A percentile compares a stretch with the other conserved stretches of the same genome.
Conservation (phyloP, 2,329 filamentous ascomycete genomes). For the Fusarium beomiforme region DNA sequence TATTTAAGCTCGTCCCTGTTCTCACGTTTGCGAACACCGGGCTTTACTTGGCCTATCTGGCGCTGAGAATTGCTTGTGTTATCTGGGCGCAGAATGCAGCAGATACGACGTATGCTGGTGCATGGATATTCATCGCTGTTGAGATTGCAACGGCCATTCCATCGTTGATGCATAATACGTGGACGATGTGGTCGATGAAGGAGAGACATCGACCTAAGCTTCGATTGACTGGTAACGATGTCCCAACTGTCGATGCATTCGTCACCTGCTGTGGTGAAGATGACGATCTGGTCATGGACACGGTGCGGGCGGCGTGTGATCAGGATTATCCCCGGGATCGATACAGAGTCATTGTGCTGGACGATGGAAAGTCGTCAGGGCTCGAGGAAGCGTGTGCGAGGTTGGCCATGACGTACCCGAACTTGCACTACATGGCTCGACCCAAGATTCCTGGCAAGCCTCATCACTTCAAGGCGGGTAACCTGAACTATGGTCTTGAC, state of each 20-base stretch:
- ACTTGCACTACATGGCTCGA: constrained; percentile 64
- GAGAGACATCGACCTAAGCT: constrained; percentile 64
- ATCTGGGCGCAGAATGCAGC: constrained; percentile 58
- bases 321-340: constrained; percentile 64
- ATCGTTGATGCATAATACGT: constrained; percentile 65
- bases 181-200: constrained; percentile 67
- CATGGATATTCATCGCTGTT: constrained; percentile 67
- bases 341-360: constrained; percentile 65
- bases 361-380: constrained; percentile 60
- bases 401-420: constrained; percentile 54
- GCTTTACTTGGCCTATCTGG: constrained; percentile 61
- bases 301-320: constrained; percentile 63
- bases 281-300: constrained; percentile 65
- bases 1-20: constrained; percentile 52
- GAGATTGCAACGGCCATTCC: constrained; percentile 65
- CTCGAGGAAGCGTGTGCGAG: constrained; percentile 54
- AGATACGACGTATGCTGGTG: constrained; percentile 55
- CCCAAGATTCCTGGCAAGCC: constrained; percentile 59
- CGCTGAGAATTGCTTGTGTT: constrained; percentile 61
- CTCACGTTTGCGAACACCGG: constrained; percentile 53
- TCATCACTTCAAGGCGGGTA: constrained; percentile 72
- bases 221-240: constrained; percentile 57
- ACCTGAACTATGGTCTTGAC: constrained; percentile 69
- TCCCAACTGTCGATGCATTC: constrained; percentile 66
- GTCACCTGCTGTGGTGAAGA: constrained; percentile 68